phyloP scores from a whole-genome alignment of 2,329 filamentous ascomycete genomes.

The Didymella pinodella region DNA sequence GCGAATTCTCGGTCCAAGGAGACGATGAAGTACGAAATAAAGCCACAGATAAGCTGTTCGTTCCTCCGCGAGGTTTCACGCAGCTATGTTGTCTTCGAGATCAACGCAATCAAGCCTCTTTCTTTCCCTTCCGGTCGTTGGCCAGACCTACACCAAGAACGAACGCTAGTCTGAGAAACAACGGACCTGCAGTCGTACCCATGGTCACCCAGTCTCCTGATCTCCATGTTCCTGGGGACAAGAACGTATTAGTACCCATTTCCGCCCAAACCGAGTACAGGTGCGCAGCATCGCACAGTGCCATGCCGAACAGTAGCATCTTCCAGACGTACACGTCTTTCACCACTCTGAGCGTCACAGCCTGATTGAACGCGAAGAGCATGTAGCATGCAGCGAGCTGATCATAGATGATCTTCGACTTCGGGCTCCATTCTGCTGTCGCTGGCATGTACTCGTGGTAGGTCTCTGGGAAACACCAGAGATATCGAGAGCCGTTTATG shows the following conservation, averaged over 20 bases:
- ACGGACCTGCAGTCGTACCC: conserved; percentile 42
- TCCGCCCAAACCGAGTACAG: conserved; percentile 58
- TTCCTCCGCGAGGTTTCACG: background rate
- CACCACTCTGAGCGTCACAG: conserved; percentile 73
- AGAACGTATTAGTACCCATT: conserved; percentile 39
- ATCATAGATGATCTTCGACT: conserved; percentile 66
- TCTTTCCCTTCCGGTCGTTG: conserved; percentile 25
- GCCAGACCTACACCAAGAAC: conserved; percentile 47
- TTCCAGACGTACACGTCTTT: conserved; percentile 74
- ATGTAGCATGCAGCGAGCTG: conserved; percentile 81
- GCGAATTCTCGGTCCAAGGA: background rate
- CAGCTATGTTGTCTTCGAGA: background rate
- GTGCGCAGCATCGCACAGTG: conserved; percentile 78
- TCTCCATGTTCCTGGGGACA: conserved; percentile 41
- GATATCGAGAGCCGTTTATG: conserved; percentile 61
- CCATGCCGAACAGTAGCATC: conserved; percentile 69
- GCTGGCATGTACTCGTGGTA: conserved; percentile 71
- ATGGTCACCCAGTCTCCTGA: conserved; percentile 53
- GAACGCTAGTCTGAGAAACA: conserved; percentile 48
- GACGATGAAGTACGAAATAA: background rate
- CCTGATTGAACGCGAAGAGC: conserved; percentile 79
- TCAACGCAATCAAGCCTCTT: background rate
- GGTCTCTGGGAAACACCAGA: conserved; percentile 56
- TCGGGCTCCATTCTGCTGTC: conserved; percentile 53
- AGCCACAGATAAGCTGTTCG: background rate